These are phyloP conservation scores for Pestalotiopsis sp. DNA, from an alignment of 2,329 filamentous ascomycete genomes.

Conservation along the genomic window DNA sequence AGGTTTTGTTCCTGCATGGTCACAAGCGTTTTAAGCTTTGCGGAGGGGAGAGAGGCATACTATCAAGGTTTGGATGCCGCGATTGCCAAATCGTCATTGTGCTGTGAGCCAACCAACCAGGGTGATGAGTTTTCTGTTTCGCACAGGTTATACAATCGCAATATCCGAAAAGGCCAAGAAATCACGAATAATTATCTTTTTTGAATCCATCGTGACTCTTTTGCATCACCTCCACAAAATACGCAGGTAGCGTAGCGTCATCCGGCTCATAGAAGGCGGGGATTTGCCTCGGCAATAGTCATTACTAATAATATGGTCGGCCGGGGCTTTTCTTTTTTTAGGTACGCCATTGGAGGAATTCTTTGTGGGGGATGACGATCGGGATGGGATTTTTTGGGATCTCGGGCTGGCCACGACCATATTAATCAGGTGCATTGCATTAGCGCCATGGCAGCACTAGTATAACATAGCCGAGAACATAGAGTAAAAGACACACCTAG, in stretches of 20 bases:
- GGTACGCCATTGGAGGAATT: conserved; percentile 6
- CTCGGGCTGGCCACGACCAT: background rate
- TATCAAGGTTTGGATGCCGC: conserved; percentile 4
- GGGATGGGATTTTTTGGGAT: background rate
- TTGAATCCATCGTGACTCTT: background rate
- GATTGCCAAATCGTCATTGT: conserved; percentile 12
- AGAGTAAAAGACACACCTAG: too few species aligned
- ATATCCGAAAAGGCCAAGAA: background rate
- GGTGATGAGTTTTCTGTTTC: too few species aligned
- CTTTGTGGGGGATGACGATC: conserved; percentile 7
- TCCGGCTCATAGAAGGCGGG: background rate
- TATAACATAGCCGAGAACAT: too few species aligned
- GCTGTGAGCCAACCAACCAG: too few species aligned
- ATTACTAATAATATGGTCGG: too few species aligned
- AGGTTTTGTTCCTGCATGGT: background rate
- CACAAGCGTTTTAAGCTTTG: background rate
- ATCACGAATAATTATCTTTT: background rate
- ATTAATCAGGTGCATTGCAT: too few species aligned
- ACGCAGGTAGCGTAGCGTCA: too few species aligned
- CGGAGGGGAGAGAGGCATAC: background rate
- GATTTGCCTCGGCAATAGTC: conserved; percentile 5
- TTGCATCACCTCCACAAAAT: background rate
- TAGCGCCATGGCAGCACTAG: too few species aligned
- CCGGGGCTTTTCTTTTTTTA: too few species aligned
- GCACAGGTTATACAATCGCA: rapidly evolving